Conservation (phyloP, 2,329 filamentous ascomycete genomes). For the Aureobasidium zeae region DNA sequence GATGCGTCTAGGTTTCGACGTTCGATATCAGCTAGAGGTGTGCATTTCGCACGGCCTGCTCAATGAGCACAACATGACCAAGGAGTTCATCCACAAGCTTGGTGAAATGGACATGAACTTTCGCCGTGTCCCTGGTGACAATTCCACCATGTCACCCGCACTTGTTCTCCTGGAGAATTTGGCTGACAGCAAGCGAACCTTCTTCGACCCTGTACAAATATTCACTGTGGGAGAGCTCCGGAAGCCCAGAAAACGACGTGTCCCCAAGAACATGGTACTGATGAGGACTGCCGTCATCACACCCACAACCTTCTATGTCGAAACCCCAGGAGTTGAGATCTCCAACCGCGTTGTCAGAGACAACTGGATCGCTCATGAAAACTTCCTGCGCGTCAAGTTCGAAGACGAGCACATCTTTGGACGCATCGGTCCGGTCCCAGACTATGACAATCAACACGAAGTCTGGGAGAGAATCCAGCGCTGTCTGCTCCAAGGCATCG, state of each 20-base stretch:
- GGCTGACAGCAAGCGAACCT: constrained; percentile 51
- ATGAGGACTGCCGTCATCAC: constrained; percentile 72
- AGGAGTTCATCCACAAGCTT: constrained; percentile 58
- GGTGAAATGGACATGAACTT: constrained; percentile 35
- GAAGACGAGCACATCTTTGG: constrained; percentile 62
- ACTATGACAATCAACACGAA: constrained; percentile 29
- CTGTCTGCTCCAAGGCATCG: constrained; percentile 67
- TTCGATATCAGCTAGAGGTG: constrained; percentile 86
- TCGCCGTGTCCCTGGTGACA: constrained; percentile 15
- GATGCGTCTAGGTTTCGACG: constrained; percentile 46
- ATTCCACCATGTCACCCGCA: constrained; percentile 33
- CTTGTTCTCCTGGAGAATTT: constrained; percentile 64
- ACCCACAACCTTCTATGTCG: constrained; percentile 71
- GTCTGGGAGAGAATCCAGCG: constrained; percentile 66
- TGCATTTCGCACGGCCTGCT: constrained; percentile 75
- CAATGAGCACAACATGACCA: constrained; percentile 63
- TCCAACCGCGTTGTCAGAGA: constrained; percentile 79
- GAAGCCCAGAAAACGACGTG: constrained; percentile 28
- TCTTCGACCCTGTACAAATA: constrained; percentile 63
- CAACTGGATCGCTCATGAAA: constrained; percentile 58
- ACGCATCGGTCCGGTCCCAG: constrained; percentile 24
- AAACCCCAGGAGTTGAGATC: constrained; percentile 69
- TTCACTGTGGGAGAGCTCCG: constrained; percentile 44
- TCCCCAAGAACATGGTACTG: constrained; percentile 65
- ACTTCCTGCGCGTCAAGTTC: constrained; percentile 84